A percentile compares a stretch with the other conserved stretches of the same genome.
Conservation (phyloP, 1,284 basidiomycete species). For the Trametes sp. region DNA sequence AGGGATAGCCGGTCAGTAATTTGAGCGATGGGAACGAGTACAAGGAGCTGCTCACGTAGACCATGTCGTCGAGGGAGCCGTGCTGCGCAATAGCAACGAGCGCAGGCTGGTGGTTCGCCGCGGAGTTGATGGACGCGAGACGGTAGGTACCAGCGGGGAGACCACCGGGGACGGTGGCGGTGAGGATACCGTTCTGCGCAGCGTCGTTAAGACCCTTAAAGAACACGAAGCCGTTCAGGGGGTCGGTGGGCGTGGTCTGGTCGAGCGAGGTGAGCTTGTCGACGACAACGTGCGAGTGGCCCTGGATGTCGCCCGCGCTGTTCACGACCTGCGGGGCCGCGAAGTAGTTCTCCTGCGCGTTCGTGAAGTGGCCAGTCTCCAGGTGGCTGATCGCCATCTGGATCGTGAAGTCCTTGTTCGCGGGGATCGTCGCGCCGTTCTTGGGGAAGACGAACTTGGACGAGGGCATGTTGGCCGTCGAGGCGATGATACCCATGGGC, state of each 20-base stretch:
- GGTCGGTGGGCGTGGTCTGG: slow-evolving; percentile 63
- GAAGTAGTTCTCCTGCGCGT: slow-evolving; percentile 63
- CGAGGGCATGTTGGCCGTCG: slow-evolving; percentile 54
- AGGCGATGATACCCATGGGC: slow-evolving; percentile 54
- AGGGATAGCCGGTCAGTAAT: background rate
- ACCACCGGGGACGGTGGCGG: slow-evolving; percentile 64
- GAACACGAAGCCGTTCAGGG: slow-evolving; percentile 63
- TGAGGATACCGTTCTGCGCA: slow-evolving; percentile 59
- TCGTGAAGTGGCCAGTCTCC: slow-evolving; percentile 61
- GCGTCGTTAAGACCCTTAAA: slow-evolving; percentile 70
- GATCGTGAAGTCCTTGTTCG: slow-evolving; percentile 57
- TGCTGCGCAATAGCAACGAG: slow-evolving; percentile 49
- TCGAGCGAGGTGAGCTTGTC: slow-evolving; percentile 60
- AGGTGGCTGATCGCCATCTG: slow-evolving; percentile 55
- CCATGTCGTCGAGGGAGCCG: slow-evolving; percentile 59
- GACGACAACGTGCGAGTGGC: slow-evolving; percentile 73
- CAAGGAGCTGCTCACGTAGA: slow-evolving; percentile 59
- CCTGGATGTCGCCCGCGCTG: slow-evolving; percentile 54
- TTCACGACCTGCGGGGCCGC: slow-evolving; percentile 67
- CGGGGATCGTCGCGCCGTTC: slow-evolving; percentile 52
- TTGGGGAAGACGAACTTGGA: slow-evolving; percentile 56
- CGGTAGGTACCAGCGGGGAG: slow-evolving; percentile 65
- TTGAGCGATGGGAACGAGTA: background rate
- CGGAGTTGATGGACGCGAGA: slow-evolving; percentile 58
- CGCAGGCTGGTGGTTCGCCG: slow-evolving; percentile 69